phyloP scores from a whole-genome alignment of 192 early-diverging fungal genomes.

The Nowakowskiella sp. region DNA sequence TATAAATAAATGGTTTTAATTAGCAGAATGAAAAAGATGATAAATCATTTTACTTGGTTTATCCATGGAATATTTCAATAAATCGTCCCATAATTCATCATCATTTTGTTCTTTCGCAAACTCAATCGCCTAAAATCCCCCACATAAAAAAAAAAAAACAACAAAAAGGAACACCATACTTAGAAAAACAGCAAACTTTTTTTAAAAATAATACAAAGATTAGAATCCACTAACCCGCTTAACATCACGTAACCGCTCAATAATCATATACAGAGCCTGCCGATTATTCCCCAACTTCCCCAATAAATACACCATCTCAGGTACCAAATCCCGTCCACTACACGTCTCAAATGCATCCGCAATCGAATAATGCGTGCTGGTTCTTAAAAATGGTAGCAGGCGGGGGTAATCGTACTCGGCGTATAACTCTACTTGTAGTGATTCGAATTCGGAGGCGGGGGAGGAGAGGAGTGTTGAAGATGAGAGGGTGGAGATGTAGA shows the following conservation, averaged over 20 bases:
- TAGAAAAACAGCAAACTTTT: neutral
- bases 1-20: neutral
- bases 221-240: constrained; percentile 60
- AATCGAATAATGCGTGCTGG: constrained; percentile 67
- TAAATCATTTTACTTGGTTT: constrained; percentile 94
- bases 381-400: constrained; percentile 77
- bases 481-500: constrained; percentile 16
- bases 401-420: constrained; percentile 73
- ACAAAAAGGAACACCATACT: neutral
- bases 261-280: constrained; percentile 86
- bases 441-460: constrained; percentile 14
- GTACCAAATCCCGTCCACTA: constrained; percentile 78
- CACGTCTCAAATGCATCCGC: constrained; percentile 70
- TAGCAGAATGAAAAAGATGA: constrained; percentile 18
- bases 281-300: constrained; percentile 98
- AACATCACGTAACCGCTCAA: constrained; percentile 82
- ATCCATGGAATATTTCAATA: constrained; percentile 86
- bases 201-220: neutral
- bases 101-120: constrained; percentile 98
- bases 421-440: constrained; percentile 68
- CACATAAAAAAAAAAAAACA: neutral
- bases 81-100: constrained; percentile 89
- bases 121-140: constrained; percentile 93
- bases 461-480: constrained; percentile 5
- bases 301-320: constrained; percentile 95